These are phyloP conservation scores for Aspergillus proliferans DNA, from an alignment of 2,329 filamentous ascomycete genomes.

Conservation along the genomic window DNA sequence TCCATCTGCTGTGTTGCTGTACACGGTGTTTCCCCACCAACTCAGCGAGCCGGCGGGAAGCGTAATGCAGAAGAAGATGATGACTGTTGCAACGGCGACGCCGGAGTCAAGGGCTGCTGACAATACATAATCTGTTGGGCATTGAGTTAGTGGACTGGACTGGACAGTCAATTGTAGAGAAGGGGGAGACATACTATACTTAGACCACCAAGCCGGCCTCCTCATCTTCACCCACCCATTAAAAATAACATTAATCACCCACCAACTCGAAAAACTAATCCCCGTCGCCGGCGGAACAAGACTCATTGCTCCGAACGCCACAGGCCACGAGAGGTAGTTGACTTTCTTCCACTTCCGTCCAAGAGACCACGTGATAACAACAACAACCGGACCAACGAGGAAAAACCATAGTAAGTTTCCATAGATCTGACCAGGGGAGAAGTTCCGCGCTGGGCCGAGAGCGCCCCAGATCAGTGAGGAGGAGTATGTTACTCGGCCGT, in stretches of 20 bases:
- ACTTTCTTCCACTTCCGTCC: constrained; percentile 55
- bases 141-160: no score
- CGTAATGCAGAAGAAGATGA: constrained; percentile 42
- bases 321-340: constrained; percentile 62
- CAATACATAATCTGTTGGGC: constrained; percentile 27
- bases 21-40: constrained; percentile 42
- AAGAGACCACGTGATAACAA: constrained; percentile 54
- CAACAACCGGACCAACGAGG: constrained; percentile 58
- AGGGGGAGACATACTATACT: constrained; percentile 33
- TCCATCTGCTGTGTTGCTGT: constrained; percentile 35
- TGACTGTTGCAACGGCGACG: constrained; percentile 37
- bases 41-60: constrained; percentile 33
- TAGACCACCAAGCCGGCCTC: constrained; percentile 44
- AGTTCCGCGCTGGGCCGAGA: constrained; percentile 63
- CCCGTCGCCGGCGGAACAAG: constrained; percentile 63
- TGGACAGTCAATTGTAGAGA: neutral
- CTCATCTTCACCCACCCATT: constrained; percentile 40
- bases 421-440: constrained; percentile 58
- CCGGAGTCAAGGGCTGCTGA: constrained; percentile 41
- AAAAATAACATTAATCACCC: constrained; percentile 43
- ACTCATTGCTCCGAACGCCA: constrained; percentile 61
- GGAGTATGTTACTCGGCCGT: constrained; percentile 57
- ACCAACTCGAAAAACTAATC: constrained; percentile 66
- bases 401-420: constrained; percentile 63
- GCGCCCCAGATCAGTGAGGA: constrained; percentile 65